phyloP scores from a whole-genome alignment of 305 asterid genomes.

The Solanum chacoense region DNA sequence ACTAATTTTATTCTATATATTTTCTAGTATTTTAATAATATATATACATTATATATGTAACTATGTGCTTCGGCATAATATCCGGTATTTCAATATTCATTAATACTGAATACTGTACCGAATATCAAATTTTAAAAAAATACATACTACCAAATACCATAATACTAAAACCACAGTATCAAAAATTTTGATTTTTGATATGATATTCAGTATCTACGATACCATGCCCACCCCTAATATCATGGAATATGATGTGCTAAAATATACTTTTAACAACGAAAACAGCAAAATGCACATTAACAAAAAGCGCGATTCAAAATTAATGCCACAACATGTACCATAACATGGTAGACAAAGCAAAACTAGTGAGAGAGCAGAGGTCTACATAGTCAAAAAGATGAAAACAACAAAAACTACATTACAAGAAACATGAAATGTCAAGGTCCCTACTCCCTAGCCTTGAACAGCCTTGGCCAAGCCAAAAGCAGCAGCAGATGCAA shows the following conservation, averaged over 20 bases:
- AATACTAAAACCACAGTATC: background rate
- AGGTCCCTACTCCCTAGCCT: constrained; percentile 27
- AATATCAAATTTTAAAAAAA: no score
- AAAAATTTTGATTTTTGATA: no score
- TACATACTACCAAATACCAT: background rate
- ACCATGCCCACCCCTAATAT: background rate
- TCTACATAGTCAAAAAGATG: background rate
- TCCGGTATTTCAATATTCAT: no score
- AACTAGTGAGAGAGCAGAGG: background rate
- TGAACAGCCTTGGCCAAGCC: constrained; percentile 79
- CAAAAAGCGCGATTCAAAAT: no score
- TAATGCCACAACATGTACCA: background rate
- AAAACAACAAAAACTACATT: background rate
- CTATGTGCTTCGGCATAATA: no score
- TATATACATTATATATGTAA: no score
- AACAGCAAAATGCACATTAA: background rate
- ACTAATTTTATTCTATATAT: background rate
- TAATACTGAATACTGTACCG: no score
- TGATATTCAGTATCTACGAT: background rate
- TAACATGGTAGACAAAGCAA: background rate
- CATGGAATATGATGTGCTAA: background rate
- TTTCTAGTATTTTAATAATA: background rate
- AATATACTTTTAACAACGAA: background rate
- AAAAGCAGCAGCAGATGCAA: constrained; percentile 95
- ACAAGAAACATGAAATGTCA: background rate